phyloP scores from a whole-genome alignment of 148 eudicot species.

The Cornus florida region DNA sequence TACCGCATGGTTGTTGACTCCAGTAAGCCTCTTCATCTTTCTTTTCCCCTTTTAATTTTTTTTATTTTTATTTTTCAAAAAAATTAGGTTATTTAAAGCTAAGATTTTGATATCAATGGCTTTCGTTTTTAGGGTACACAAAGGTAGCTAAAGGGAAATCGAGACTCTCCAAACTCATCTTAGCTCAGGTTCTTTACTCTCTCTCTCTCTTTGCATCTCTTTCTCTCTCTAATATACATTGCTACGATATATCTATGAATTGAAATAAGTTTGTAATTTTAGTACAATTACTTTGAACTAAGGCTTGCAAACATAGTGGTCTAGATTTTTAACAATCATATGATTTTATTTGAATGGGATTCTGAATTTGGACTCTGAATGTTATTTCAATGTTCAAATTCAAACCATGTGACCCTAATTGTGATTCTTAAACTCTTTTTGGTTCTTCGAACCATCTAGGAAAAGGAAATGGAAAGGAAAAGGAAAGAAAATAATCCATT shows the following conservation, averaged over 20 bases:
- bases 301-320: background rate
- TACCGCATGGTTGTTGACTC: slow-evolving; percentile 92
- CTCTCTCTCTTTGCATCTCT: background rate
- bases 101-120: background rate
- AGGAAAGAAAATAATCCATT: too few relatives aligned
- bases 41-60: background rate
- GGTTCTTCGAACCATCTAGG: too few relatives aligned
- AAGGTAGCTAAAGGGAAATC: slow-evolving; percentile 66
- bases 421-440: too few relatives aligned
- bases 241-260: background rate
- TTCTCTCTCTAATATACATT: background rate
- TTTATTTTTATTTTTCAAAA: too few relatives aligned
- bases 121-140: slow-evolving; percentile 53
- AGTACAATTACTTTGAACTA: background rate
- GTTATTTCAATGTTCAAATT: too few relatives aligned
- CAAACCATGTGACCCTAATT: background rate
- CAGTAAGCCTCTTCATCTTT: slow-evolving; percentile 30
- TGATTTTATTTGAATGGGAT: background rate
- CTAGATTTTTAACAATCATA: too few relatives aligned
- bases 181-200: slow-evolving; percentile 45
- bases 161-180: slow-evolving; percentile 44
- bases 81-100: background rate
- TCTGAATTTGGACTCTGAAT: background rate
- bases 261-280: too few relatives aligned
- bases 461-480: too few relatives aligned